These are phyloP conservation scores for Apiospora saccharicola DNA, from an alignment of 2,329 filamentous ascomycete genomes.

Conservation along the genomic window DNA sequence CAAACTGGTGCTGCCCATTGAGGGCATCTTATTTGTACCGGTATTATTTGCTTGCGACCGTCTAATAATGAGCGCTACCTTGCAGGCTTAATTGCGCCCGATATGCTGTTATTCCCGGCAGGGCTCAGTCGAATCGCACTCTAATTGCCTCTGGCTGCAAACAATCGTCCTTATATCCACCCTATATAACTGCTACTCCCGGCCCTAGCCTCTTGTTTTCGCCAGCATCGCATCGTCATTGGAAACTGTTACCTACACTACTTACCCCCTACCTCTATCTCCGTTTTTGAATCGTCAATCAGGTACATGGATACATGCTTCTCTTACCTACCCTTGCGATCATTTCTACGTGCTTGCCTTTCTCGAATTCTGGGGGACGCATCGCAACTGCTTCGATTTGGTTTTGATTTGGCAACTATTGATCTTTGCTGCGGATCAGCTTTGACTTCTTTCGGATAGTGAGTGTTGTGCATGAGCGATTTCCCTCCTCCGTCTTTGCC, in stretches of 20 bases:
- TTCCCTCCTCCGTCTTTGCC: not conserved
- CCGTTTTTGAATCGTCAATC: not conserved
- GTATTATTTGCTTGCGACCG: not conserved
- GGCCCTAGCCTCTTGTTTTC: not conserved
- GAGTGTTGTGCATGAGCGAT: conserved; percentile 21
- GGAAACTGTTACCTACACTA: not conserved
- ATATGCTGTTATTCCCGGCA: not conserved
- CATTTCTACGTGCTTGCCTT: not conserved
- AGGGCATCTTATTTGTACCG: not conserved
- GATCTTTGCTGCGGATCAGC: conserved; percentile 15
- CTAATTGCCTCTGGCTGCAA: not conserved
- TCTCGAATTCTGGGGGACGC: not conserved
- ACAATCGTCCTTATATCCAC: not conserved
- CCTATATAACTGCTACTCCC: conserved; percentile 5
- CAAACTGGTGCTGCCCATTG: not conserved
- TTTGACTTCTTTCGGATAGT: conserved; percentile 22
- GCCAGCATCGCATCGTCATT: not conserved
- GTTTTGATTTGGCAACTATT: conserved; percentile 11
- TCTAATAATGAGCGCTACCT: not conserved
- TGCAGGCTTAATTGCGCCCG: not conserved
- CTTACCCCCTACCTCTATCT: not conserved
- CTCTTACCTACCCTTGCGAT: not conserved
- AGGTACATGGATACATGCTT: not conserved
- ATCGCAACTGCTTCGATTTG: conserved; percentile 2
- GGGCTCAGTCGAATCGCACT: not conserved